Evolutionary conservation across 371 early-diverging fungal genomes (phyloP), one percentile per base, ranked within the genome.

Genomic region (Saksenaea vasiformis): DNA sequence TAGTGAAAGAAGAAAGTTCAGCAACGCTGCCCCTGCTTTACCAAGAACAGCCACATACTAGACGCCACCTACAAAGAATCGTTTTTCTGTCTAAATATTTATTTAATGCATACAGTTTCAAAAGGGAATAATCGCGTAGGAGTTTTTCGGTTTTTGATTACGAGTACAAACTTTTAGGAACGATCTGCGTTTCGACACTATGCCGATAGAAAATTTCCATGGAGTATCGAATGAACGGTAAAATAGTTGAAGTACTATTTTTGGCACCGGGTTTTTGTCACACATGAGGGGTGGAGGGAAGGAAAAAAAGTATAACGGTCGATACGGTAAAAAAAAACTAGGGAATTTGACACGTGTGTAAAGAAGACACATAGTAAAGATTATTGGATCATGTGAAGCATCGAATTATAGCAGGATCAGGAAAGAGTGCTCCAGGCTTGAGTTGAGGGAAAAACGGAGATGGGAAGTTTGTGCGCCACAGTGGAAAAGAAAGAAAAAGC

Each of bases 271-370:
- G 5, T 22, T 9, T 44, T 47, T 47, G 51, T 47, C 51, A 47
- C 51, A 47, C 51, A 47, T 47, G 24, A 47, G 51, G 51, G 51
- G 51, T 47, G 51, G 24, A 47, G 22, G 51, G 22, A 47, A 47
- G 22, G 22, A 47, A 22, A 17, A 22, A 22, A 47, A n/a, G 22
- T 19, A 22, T 22, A 19, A 47, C 34, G 15, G 34, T 19, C 36
- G 26, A 17, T 38, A 19, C 35, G 14, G 24, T 35, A 36, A 38
- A 35, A 36, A 38, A 35, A 11, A 56, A 56, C 57, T 22, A 56
- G 57, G 57, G 57, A 56, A 56, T 36, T 11, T 34, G 17, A 10
- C 57, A 56, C 57, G 57, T 56, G 57, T 28, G 51, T 26, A 22
- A 47, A 47, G 51, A 47, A 10, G 24, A 47, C 22, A 22, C 51